These are phyloP conservation scores for Phytopythium oedochilum DNA, from an alignment of 352 stramenopile genomes.

Conservation along the genomic window DNA sequence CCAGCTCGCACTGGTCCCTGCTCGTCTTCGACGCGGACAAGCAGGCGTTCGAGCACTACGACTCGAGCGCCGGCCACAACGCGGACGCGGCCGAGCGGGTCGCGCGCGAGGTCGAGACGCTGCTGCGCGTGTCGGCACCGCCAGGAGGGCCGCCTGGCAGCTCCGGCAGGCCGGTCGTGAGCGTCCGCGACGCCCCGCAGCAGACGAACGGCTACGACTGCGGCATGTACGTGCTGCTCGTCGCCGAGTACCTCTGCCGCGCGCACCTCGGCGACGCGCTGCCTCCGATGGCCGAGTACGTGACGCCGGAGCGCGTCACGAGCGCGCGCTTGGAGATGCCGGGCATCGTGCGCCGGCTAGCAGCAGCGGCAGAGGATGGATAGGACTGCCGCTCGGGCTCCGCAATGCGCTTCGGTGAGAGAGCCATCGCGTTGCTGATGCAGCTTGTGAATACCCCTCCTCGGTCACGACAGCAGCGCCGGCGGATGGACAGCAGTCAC, in stretches of 20 bases:
- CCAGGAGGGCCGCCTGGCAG: conserved; percentile 9
- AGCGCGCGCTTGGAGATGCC: conserved; percentile 44
- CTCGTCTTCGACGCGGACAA: conserved; percentile 31
- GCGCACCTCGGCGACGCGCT: conserved; percentile 12
- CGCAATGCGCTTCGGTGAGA: too few species aligned
- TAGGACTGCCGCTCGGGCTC: too few species aligned
- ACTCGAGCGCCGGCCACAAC: conserved; percentile 71
- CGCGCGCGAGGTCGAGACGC: conserved; percentile 28
- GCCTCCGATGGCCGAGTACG: conserved; percentile 30
- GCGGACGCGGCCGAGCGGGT: conserved; percentile 36
- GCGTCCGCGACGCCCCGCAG: conserved; percentile 43
- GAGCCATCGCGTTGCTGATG: too few species aligned
- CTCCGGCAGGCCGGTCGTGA: conserved; percentile 13
- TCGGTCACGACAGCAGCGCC: too few species aligned
- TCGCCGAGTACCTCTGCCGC: conserved; percentile 56
- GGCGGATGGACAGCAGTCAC: too few species aligned
- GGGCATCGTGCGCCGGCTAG: conserved; percentile 25
- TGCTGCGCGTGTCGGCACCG: conserved; percentile 20
- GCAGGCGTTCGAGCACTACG: conserved; percentile 52
- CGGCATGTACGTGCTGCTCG: conserved; percentile 69
- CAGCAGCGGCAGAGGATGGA: background rate
- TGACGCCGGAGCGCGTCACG: conserved; percentile 44
- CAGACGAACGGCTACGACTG: conserved; percentile 81
- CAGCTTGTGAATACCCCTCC: too few species aligned
- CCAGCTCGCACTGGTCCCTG: conserved; percentile 77